Conservation (phyloP, 2,329 filamentous ascomycete species). For the Sordariomycetes sp. region DNA sequence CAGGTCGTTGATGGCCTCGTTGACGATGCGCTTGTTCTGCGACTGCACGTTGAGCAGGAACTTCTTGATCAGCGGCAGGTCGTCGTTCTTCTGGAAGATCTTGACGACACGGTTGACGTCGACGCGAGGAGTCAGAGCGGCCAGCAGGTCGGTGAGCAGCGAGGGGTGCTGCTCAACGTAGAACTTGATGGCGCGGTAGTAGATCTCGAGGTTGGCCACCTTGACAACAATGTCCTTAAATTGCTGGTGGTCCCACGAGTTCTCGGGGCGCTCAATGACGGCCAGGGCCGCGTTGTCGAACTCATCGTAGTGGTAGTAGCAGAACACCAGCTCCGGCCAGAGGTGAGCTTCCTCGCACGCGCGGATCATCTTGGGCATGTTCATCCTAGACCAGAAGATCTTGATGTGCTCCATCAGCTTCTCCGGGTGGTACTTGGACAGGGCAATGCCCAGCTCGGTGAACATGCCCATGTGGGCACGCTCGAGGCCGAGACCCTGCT, state of each 20-base stretch:
- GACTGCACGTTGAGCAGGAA: constrained; percentile 94
- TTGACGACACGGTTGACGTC: constrained; percentile 98
- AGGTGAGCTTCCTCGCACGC: constrained; percentile 90
- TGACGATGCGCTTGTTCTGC: constrained; percentile 97
- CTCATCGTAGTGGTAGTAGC: constrained; percentile 97
- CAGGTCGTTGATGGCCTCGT: constrained; percentile 95
- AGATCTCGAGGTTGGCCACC: constrained; percentile 97
- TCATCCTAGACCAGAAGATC: constrained; percentile 96
- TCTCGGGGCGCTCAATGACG: constrained; percentile 95
- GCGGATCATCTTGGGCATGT: constrained; percentile 93
- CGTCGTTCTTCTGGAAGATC: constrained; percentile 98
- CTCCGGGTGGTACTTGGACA: constrained; percentile 92
- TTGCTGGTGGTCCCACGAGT: constrained; percentile 98
- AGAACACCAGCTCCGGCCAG: constrained; percentile 96
- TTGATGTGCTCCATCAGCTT: constrained; percentile 97
- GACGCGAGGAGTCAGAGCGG: constrained; percentile 83
- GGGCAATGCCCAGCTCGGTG: constrained; percentile 81
- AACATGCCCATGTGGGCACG: constrained; percentile 96
- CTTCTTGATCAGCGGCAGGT: constrained; percentile 95
- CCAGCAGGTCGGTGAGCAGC: constrained; percentile 88
- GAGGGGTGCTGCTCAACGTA: constrained; percentile 96
- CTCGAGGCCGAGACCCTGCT: constrained; percentile 90
- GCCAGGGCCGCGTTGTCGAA: constrained; percentile 94
- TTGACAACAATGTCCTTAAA: constrained; percentile 99
- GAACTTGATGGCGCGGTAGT: constrained; percentile 94